Evolutionary conservation across 2,329 filamentous ascomycete genomes (phyloP).

Genomic region (Bipolaris cookei): DNA sequence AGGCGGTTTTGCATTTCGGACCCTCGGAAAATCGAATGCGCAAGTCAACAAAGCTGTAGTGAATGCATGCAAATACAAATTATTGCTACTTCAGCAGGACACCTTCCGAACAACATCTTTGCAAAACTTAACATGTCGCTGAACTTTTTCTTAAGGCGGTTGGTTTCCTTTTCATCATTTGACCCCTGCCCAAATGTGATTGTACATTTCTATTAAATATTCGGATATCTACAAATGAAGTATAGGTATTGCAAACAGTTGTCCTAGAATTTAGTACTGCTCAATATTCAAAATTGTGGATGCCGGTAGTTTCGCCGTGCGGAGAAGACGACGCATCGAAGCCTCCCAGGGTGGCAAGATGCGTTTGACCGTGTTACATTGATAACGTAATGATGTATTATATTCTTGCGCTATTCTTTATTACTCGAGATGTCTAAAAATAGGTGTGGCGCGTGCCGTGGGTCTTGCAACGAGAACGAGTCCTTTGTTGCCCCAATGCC

Average conservation of each 20-base stretch:
- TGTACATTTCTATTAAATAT: not conserved
- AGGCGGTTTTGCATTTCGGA: constrained; percentile 8
- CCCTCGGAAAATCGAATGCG: not conserved
- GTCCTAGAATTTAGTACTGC: not conserved
- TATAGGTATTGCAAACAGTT: not conserved
- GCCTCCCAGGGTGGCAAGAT: not conserved
- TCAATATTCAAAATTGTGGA: not conserved
- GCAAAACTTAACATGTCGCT: not conserved
- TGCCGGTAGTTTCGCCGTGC: not conserved
- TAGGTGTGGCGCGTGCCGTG: not conserved
- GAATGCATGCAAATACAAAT: not conserved
- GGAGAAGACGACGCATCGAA: not conserved
- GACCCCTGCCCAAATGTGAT: not conserved
- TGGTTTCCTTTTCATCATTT: not conserved
- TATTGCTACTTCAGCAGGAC: not conserved
- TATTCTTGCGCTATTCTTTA: not conserved
- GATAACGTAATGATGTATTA: not conserved
- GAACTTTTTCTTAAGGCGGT: not conserved
- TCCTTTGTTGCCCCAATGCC: not conserved
- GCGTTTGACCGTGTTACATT: not conserved
- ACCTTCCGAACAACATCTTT: not conserved
- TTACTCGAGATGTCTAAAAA: not conserved
- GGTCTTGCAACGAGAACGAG: not conserved
- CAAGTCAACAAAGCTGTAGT: not conserved
- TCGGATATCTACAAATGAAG: not conserved